Percentiles rank a stretch among this genome's conserved stretches.
These are phyloP conservation scores for Aspergillus aculeatinus DNA, from an alignment of 2,329 filamentous ascomycete genomes.

Conservation along the genomic window DNA sequence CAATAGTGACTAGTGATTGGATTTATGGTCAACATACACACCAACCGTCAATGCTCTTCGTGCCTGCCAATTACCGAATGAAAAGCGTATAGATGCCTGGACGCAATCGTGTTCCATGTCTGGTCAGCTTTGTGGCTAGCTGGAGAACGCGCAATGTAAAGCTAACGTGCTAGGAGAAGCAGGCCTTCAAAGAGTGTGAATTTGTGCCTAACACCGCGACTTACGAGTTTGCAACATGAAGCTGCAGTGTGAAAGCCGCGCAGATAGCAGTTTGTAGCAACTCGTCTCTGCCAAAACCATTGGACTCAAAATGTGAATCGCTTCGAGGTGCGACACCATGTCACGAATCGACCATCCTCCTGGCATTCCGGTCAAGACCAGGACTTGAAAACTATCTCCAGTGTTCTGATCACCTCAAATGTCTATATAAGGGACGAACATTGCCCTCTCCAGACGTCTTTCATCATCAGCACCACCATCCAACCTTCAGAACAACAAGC, in stretches of 20 bases:
- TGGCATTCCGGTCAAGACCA: background rate
- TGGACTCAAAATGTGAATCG: background rate
- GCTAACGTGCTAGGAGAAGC: background rate
- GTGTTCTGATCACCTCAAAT: background rate
- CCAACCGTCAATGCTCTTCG: background rate
- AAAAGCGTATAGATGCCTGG: background rate
- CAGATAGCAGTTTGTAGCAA: background rate
- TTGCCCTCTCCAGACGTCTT: background rate
- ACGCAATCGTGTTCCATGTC: background rate
- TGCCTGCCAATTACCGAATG: background rate
- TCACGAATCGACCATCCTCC: background rate
- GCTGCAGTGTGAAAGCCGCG: background rate
- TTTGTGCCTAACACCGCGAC: slow-evolving; percentile 1
- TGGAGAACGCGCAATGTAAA: background rate
- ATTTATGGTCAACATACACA: background rate
- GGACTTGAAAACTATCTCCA: background rate
- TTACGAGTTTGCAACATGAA: background rate
- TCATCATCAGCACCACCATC: background rate
- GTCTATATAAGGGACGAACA: slow-evolving; percentile 1
- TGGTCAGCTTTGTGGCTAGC: background rate
- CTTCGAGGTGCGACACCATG: background rate
- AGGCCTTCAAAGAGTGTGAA: background rate
- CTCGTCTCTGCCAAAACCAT: background rate
- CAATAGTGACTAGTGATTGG: background rate
- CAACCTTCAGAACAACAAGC: background rate